These are phyloP conservation scores for Solanum chiquidenum DNA, from an alignment of 257 asterid genomes.

Conservation along the genomic window DNA sequence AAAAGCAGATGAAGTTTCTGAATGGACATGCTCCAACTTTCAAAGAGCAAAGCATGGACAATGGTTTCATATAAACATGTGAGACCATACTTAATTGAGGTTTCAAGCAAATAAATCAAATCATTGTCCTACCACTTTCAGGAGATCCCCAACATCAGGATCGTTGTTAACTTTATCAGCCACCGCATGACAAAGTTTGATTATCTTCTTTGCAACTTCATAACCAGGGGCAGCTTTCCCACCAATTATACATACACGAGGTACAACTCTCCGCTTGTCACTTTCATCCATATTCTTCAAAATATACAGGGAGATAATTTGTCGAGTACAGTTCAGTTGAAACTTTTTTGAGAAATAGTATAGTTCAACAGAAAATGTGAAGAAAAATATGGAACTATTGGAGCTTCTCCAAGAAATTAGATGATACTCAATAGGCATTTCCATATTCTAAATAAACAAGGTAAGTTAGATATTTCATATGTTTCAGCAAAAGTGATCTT, in stretches of 20 bases:
- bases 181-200: constrained; percentile 46
- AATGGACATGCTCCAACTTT: neutral
- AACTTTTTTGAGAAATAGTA: neutral
- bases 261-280: constrained; percentile 35
- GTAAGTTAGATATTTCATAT: neutral
- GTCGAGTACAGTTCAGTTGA: neutral
- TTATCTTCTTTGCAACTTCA: constrained; percentile 43
- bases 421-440: neutral
- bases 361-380: neutral
- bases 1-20: neutral
- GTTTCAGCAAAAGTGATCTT: neutral
- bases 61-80: neutral
- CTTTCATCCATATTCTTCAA: constrained; percentile 33
- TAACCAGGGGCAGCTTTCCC: constrained; percentile 57
- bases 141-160: constrained; percentile 35
- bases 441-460: neutral
- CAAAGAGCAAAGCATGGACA: neutral
- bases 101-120: neutral
- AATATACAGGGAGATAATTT: neutral
- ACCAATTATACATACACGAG: constrained; percentile 45
- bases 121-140: constrained; percentile 34
- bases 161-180: constrained; percentile 38
- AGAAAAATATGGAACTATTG: neutral
- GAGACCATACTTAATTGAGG: neutral
- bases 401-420: neutral